Conservation (phyloP, 768 basidiomycete genomes). For the Trichaptum fuscoviolaceum region DNA sequence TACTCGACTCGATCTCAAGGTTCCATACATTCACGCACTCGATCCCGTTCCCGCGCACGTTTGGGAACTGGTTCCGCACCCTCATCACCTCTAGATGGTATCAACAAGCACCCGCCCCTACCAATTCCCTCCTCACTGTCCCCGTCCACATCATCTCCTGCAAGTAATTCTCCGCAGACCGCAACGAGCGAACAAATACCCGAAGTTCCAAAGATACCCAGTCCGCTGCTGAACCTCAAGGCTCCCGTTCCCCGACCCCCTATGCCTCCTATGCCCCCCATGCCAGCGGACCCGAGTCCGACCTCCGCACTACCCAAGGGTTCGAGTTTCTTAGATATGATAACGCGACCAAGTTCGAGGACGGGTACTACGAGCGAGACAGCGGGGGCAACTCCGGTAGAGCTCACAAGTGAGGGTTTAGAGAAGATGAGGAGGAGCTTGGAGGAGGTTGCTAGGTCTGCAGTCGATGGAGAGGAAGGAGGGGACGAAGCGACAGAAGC, state of each 20-base stretch:
- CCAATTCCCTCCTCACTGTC: neutral
- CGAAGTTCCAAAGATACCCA: neutral
- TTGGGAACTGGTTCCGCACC: neutral
- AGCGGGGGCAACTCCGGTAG: neutral
- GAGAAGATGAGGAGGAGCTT: neutral
- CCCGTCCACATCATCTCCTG: neutral
- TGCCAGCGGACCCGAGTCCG: neutral
- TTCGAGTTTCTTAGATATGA: neutral
- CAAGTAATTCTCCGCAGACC: neutral
- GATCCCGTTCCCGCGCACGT: neutral
- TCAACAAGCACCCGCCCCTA: neutral
- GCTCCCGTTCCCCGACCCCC: neutral
- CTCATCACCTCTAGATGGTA: neutral
- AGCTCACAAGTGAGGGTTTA: neutral
- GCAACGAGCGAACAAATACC: neutral
- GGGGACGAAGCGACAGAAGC: neutral
- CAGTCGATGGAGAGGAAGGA: neutral
- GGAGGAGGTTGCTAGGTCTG: neutral
- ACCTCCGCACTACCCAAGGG: neutral
- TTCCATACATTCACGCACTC: neutral
- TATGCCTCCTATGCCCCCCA: neutral
- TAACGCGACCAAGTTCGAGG: neutral
- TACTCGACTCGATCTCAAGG: neutral
- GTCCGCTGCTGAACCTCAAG: neutral
- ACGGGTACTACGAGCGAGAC: neutral